Evolutionary conservation across 2,329 filamentous ascomycete genomes (phyloP).

Genomic region (Thielaviopsis punctulata): DNA sequence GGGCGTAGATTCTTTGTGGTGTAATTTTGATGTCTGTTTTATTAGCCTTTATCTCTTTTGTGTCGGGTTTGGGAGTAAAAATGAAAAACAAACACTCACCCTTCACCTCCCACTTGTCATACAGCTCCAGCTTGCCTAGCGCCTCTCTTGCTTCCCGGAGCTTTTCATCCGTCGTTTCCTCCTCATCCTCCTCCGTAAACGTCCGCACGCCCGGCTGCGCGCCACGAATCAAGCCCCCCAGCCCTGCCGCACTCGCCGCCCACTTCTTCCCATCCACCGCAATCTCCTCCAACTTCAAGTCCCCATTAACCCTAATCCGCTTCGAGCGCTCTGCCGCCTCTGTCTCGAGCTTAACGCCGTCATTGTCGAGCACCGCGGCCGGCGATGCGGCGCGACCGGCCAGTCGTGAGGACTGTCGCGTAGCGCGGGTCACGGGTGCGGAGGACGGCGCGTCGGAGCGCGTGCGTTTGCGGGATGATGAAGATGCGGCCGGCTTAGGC

Average conservation of each 20-base stretch:
- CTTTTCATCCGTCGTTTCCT: slow-evolving; percentile 60
- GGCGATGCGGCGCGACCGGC: slow-evolving; percentile 35
- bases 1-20: slow-evolving; percentile 69
- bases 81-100: slow-evolving; percentile 28
- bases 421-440: slow-evolving; percentile 30
- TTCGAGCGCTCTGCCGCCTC: slow-evolving; percentile 39
- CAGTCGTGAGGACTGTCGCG: slow-evolving; percentile 39
- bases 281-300: slow-evolving; percentile 59
- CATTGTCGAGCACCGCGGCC: slow-evolving; percentile 21
- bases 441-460: slow-evolving; percentile 17
- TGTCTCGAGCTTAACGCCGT: slow-evolving; percentile 23
- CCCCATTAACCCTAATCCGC: slow-evolving; percentile 32
- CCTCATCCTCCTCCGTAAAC: slow-evolving; percentile 69
- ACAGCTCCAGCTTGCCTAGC: slow-evolving; percentile 63
- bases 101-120: slow-evolving; percentile 69
- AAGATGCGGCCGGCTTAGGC: slow-evolving; percentile 23
- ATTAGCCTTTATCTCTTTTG: neutral
- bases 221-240: slow-evolving; percentile 40
- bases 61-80: neutral
- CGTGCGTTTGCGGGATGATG: slow-evolving; percentile 11
- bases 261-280: slow-evolving; percentile 66
- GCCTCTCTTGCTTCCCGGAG: slow-evolving; percentile 55
- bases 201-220: slow-evolving; percentile 71
- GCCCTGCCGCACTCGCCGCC: slow-evolving; percentile 48
- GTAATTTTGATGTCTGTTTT: slow-evolving; percentile 70